phyloP scores from a whole-genome alignment of 192 early-diverging fungal species.

The Martensiomyces pterosporus region DNA sequence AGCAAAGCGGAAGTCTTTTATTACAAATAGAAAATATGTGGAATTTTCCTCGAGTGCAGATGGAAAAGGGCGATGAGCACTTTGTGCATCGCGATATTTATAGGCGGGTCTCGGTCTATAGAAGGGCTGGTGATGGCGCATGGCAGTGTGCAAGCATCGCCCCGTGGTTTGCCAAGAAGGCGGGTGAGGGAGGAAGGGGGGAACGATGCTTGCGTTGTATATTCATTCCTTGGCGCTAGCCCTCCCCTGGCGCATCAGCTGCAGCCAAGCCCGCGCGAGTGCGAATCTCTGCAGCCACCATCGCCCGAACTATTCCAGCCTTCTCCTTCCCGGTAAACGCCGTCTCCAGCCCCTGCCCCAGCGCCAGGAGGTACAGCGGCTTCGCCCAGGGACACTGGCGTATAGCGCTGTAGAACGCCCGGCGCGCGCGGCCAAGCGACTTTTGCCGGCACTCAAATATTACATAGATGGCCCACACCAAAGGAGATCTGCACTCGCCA shows the following conservation, averaged over 20 bases:
- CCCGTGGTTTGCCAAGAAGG: too few species aligned
- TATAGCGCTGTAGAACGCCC: constrained; percentile 8
- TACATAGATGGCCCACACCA: constrained; percentile 10
- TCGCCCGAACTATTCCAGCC: constrained; percentile 7
- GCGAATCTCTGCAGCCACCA: constrained; percentile 24
- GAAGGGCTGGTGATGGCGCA: too few species aligned
- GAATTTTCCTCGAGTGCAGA: too few species aligned
- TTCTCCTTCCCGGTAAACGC: constrained; percentile 8
- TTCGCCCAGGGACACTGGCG: constrained; percentile 30
- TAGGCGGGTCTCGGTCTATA: too few species aligned
- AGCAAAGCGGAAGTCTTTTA: too few species aligned
- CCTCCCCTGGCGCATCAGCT: too few species aligned
- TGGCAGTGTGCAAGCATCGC: too few species aligned
- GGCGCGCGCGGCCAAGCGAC: constrained; percentile 1
- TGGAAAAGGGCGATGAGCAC: too few species aligned
- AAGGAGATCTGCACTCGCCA: constrained; percentile 6
- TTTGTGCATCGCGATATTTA: too few species aligned
- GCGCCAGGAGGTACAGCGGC: constrained; percentile 18
- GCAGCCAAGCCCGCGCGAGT: neutral
- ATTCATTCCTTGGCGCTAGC: too few species aligned
- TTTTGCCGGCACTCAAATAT: constrained; percentile 6
- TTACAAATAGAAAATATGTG: too few species aligned
- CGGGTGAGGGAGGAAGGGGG: neutral
- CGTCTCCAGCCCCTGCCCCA: constrained; percentile 4
- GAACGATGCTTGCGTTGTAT: too few species aligned